These are phyloP conservation scores for Nitzschia sp. DNA, from an alignment of 108 stramenopile genomes.

Conservation along the genomic window DNA sequence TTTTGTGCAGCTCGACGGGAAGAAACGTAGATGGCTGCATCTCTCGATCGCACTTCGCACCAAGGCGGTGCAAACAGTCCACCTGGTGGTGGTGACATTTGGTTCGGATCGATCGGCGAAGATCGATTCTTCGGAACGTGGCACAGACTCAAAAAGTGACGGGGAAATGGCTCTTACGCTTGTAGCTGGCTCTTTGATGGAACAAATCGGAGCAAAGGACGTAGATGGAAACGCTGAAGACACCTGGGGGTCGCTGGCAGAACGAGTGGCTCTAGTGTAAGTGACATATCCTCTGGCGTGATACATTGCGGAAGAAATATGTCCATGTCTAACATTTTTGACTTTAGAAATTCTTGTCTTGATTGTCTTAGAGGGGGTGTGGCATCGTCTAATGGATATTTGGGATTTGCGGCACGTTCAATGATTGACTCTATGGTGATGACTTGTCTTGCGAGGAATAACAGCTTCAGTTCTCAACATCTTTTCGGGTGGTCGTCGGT, in stretches of 20 bases:
- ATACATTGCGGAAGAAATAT: no score
- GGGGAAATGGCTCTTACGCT: slow-evolving; percentile 28
- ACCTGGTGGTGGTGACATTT: slow-evolving; percentile 7
- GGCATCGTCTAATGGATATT: slow-evolving; percentile 24
- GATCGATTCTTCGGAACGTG: neutral
- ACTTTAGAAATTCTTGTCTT: slow-evolving; percentile 9
- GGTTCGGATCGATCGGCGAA: slow-evolving; percentile 32
- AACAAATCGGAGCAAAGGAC: slow-evolving; percentile 25
- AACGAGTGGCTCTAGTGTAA: slow-evolving; percentile 28
- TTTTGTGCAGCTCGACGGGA: slow-evolving; percentile 31
- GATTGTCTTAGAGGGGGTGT: slow-evolving; percentile 20
- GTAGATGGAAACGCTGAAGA: slow-evolving; percentile 4
- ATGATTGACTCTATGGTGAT: slow-evolving; percentile 44
- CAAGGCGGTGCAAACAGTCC: slow-evolving; percentile 26
- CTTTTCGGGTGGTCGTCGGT: slow-evolving; percentile 14
- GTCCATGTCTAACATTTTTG: no score
- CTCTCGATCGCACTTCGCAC: slow-evolving; percentile 34
- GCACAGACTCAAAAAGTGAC: slow-evolving; percentile 1
- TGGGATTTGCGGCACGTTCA: slow-evolving; percentile 13
- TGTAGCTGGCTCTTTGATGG: slow-evolving; percentile 42
- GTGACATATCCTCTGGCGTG: no score
- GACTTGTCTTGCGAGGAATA: neutral
- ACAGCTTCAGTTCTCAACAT: neutral
- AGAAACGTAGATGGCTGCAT: slow-evolving; percentile 50
- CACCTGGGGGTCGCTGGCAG: slow-evolving; percentile 33